Evolutionary conservation across 441 rosid genomes (phyloP).

Genomic region (Hypseocharis bilobata): DNA sequence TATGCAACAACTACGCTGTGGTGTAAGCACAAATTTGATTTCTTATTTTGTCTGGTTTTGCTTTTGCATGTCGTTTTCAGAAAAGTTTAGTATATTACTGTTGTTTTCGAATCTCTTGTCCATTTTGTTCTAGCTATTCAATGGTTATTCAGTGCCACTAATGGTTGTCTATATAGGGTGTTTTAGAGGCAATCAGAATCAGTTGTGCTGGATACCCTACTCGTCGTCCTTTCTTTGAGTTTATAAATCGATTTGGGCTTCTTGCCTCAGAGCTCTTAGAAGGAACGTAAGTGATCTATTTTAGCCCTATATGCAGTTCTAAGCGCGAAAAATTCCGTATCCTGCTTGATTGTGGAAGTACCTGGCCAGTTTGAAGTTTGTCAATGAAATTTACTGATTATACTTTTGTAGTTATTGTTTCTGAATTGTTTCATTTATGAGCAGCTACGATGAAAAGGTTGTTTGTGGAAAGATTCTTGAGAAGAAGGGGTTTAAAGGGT

Average conservation of each 20-base stretch:
- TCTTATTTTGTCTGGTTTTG: slow-evolving; percentile 14
- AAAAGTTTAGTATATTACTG: neutral
- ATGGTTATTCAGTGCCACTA: slow-evolving; percentile 6
- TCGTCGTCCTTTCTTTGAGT: slow-evolving; percentile 85
- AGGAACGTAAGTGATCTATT: slow-evolving; percentile 62
- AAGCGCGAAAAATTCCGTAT: slow-evolving; percentile 6
- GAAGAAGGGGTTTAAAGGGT: slow-evolving; percentile 73
- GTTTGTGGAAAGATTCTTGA: slow-evolving; percentile 72
- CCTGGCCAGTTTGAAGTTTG: slow-evolving; percentile 14
- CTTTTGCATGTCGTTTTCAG: too few relatives aligned
- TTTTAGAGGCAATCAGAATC: slow-evolving; percentile 93
- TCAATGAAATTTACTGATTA: slow-evolving; percentile 19
- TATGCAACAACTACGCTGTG: slow-evolving; percentile 95
- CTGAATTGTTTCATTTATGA: slow-evolving; percentile 18
- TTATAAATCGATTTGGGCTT: slow-evolving; percentile 78
- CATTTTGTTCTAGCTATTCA: neutral
- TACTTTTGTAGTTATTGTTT: slow-evolving; percentile 19
- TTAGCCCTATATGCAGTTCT: slow-evolving; percentile 3
- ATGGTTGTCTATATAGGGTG: slow-evolving; percentile 57
- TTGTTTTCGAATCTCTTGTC: slow-evolving; percentile 6
- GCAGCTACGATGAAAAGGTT: slow-evolving; percentile 76
- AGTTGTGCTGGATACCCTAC: slow-evolving; percentile 98
- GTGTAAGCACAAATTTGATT: slow-evolving; percentile 49
- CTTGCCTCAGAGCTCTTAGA: slow-evolving; percentile 60
- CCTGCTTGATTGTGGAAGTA: slow-evolving; percentile 8